phyloP scores from a whole-genome alignment of 2,329 filamentous ascomycete genomes.

The Botryotinia calthae region DNA sequence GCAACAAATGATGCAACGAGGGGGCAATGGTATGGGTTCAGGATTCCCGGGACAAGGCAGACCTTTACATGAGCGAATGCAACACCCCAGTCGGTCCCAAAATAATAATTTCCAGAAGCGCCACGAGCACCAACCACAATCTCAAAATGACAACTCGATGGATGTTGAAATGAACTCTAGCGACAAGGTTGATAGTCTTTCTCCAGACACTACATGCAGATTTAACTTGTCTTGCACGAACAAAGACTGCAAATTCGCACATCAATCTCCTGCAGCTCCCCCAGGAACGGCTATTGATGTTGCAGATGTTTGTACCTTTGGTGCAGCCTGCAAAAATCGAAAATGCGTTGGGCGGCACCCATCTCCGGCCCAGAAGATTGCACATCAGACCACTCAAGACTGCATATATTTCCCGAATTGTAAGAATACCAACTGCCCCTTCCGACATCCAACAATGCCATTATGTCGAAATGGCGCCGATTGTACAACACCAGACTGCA shows the following conservation, averaged over 20 bases:
- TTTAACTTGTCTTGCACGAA: constrained; percentile 89
- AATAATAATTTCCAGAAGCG: constrained; percentile 29
- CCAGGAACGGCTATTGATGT: constrained; percentile 75
- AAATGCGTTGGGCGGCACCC: constrained; percentile 93
- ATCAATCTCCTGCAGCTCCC: constrained; percentile 88
- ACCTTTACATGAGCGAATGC: constrained; percentile 74
- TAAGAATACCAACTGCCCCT: constrained; percentile 81
- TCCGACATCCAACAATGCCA: constrained; percentile 83
- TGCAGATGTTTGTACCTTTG: constrained; percentile 76
- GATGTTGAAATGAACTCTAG: constrained; percentile 62
- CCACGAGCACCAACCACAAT: constrained; percentile 27
- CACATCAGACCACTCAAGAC: constrained; percentile 78
- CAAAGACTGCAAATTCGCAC: constrained; percentile 85
- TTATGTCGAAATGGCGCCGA: constrained; percentile 88
- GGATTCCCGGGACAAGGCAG: constrained; percentile 46
- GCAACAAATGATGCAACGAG: constrained; percentile 25
- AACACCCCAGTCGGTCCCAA: constrained; percentile 38
- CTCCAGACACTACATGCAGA: constrained; percentile 73
- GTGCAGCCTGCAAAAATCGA: constrained; percentile 89
- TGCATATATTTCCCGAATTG: constrained; percentile 93
- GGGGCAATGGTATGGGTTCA: constrained; percentile 48
- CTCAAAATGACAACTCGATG: constrained; percentile 39
- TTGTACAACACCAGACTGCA: constrained; percentile 78
- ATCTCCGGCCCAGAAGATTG: constrained; percentile 76
- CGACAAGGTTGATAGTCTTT: constrained; percentile 52